These are phyloP conservation scores for Mycena vulgaris DNA, from an alignment of 768 basidiomycete species.

Conservation along the genomic window DNA sequence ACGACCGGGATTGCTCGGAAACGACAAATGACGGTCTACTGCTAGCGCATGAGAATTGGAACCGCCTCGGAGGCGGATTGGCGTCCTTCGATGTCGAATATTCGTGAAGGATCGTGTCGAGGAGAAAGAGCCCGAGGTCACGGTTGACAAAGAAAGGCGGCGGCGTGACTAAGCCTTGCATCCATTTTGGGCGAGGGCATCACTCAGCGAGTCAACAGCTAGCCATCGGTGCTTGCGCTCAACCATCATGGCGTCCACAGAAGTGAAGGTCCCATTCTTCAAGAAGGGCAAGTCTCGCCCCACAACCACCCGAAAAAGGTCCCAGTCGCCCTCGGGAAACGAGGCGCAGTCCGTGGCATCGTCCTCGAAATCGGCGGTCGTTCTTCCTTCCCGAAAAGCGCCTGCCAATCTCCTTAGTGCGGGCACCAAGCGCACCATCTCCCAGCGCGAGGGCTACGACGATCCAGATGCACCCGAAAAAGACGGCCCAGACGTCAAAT, in stretches of 20 bases:
- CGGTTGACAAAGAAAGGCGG: background rate
- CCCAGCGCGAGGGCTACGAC: conserved; percentile 59
- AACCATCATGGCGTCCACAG: conserved; percentile 56
- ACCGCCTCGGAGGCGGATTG: conserved; percentile 23
- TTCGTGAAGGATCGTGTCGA: conserved; percentile 23
- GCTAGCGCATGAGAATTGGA: background rate
- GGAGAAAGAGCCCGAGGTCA: background rate
- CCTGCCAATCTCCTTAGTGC: conserved; percentile 82
- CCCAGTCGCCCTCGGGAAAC: conserved; percentile 68
- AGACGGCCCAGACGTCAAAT: conserved; percentile 81
- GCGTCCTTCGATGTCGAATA: conserved; percentile 11
- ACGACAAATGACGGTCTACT: conserved; percentile 1
- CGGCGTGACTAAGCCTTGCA: conserved; percentile 14
- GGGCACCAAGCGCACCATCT: conserved; percentile 76
- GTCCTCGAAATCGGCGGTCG: conserved; percentile 78
- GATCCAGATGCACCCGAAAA: conserved; percentile 67
- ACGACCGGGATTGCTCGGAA: conserved; percentile 19
- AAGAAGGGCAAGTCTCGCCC: conserved; percentile 89
- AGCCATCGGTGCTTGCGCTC: background rate
- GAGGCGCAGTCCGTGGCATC: conserved; percentile 48
- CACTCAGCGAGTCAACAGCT: too few species aligned
- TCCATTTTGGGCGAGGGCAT: background rate
- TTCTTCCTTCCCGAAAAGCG: conserved; percentile 81
- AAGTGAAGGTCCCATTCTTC: conserved; percentile 86
- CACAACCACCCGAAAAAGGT: conserved; percentile 81